Conservation (phyloP, 1,139 yeast species). For the Scheffersomyces cryptocercus region DNA sequence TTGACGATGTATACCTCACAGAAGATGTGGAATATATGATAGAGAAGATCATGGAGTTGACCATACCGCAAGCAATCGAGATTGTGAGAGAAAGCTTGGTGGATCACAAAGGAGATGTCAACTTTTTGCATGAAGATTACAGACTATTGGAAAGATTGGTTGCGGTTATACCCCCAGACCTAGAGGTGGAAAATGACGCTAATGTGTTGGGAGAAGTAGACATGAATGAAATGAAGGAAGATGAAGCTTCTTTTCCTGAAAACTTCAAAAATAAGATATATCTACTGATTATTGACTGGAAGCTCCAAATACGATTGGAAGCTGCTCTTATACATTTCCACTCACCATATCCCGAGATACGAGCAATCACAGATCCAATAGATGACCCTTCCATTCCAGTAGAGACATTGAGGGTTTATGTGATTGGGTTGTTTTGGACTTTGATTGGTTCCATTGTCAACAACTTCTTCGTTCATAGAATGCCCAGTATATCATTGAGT, state of each 20-base stretch:
- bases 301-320: constrained; percentile 36
- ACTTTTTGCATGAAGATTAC: constrained; percentile 40
- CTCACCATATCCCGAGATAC: constrained; percentile 49
- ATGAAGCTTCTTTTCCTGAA: background rate
- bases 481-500: constrained; percentile 40
- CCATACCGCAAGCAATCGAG: constrained; percentile 26
- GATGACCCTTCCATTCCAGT: constrained; percentile 41
- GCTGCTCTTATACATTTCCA: constrained; percentile 45
- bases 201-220: constrained; percentile 1
- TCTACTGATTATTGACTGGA: constrained; percentile 35
- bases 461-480: constrained; percentile 45
- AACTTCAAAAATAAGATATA: constrained; percentile 28
- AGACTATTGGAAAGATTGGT: constrained; percentile 33
- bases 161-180: constrained; percentile 19
- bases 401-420: constrained; percentile 45
- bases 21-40: constrained; percentile 30
- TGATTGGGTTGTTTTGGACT: constrained; percentile 45
- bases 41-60: constrained; percentile 24
- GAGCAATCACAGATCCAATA: constrained; percentile 47
- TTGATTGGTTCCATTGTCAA: constrained; percentile 43
- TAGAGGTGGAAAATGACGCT: constrained; percentile 7
- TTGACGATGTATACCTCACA: constrained; percentile 20
- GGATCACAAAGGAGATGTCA: constrained; percentile 45
- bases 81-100: constrained; percentile 40
- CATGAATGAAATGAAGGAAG: constrained; percentile 9